Evolutionary conservation across 2,329 filamentous ascomycete species (phyloP), one percentile per base, ranked within the genome.

Genomic region (Parastagonospora nodorum): DNA sequence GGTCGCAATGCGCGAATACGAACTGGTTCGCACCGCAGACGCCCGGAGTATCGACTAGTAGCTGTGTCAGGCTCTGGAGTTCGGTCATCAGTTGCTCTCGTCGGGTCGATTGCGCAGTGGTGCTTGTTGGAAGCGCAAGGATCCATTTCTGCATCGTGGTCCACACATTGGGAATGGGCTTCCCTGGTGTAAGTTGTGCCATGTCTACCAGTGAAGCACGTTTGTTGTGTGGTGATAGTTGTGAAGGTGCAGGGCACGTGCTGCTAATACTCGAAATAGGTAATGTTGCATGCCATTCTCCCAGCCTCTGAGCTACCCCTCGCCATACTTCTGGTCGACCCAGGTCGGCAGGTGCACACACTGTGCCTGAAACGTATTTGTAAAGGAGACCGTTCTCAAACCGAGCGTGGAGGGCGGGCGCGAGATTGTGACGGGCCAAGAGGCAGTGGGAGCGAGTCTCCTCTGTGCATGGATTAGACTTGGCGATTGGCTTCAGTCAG

Each of bases 381-480:
- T 99, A 99, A 68, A 99, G 83, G 77, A 99, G 90, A 62, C 94
- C 94, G 72, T 99, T 99, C 66, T 92, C 83, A 80, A 99, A 99
- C 60, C 92, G 88, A 47, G 92, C 94, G 51, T 97, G 83, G 45
- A 99, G 82, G 54, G 89, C 81, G 32, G 94, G 94, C 15, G 94
- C 94, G 46, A 99, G 86, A 64, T 87, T 85, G 66, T 92, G 81
- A 61, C 84, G 85, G 77, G 92, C 91, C 56, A 97, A 86, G 50
- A 97, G 82, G 71, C 92, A 92, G 76, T 99, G 94, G 71, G 85
- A 84, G 51, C 74, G 79, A 37, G 82, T 81, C 76, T 87, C 84
- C 74, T 83, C 83, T 85, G 67, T 55, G 15, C 5, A n/a, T 2
- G 10, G 41, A 45, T 68, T 55, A 59, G 64, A 8, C 30, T 16